Evolutionary conservation across 192 early-diverging fungal species (phyloP).

Genomic region (Spizellomyces sp.): DNA sequence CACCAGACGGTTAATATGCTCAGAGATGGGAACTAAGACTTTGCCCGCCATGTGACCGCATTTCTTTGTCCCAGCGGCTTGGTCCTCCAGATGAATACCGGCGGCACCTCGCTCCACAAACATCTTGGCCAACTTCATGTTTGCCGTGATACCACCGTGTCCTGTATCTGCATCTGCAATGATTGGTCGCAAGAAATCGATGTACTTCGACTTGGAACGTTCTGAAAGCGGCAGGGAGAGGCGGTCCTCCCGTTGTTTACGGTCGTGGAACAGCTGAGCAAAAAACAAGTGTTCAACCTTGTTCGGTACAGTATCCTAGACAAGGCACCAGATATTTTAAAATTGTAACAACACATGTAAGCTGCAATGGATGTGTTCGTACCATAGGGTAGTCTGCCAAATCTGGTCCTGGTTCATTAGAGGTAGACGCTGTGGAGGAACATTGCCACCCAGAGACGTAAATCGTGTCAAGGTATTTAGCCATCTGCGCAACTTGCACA

Average conservation of each 20-base stretch:
- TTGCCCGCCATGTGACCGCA: conserved; percentile 99
- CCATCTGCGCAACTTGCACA: conserved; percentile 95
- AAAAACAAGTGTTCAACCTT: conserved; percentile 98
- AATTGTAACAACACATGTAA: not conserved
- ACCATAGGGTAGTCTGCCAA: conserved; percentile 99
- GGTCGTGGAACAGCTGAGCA: conserved; percentile 96
- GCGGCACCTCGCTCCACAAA: conserved; percentile 96
- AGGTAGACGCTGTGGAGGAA: conserved; percentile 90
- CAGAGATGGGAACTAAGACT: conserved; percentile 95
- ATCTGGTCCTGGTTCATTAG: conserved; percentile 97
- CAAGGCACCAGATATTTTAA: conserved; percentile 7
- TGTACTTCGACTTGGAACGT: conserved; percentile 70
- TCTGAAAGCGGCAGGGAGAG: conserved; percentile 64
- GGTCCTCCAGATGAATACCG: conserved; percentile 93
- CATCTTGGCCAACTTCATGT: conserved; percentile 97
- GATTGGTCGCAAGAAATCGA: conserved; percentile 92
- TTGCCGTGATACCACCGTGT: conserved; percentile 97
- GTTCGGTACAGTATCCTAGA: conserved; percentile 82
- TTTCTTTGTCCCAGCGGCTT: conserved; percentile 95
- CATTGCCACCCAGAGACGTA: conserved; percentile 99
- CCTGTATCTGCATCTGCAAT: conserved; percentile 98
- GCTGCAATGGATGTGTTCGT: conserved; percentile 33
- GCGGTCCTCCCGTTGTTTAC: conserved; percentile 91
- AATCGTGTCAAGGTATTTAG: conserved; percentile 93
- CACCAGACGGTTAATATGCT: conserved; percentile 96